Percentiles rank a stretch among this genome's conserved stretches.
Evolutionary conservation across 306 rosid species (phyloP).

Genomic region (Begonia peltatifolia): DNA sequence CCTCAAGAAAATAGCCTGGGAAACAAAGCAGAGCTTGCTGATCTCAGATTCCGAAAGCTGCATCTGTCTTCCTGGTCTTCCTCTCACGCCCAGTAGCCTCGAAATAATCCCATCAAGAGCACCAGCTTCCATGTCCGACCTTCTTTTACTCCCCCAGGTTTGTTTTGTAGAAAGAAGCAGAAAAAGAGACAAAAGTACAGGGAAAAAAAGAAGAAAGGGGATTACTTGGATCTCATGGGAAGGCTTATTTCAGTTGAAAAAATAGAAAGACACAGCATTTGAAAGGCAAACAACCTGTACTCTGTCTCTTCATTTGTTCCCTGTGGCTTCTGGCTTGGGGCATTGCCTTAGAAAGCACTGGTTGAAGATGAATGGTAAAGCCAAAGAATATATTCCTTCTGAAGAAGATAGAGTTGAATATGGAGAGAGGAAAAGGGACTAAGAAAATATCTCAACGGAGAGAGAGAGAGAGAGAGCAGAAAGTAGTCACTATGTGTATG

Average conservation of each 20-base stretch:
- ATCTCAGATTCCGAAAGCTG: slow-evolving; percentile 66
- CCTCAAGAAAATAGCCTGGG: slow-evolving; percentile 48
- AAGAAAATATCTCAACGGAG: not conserved
- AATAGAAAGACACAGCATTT: not conserved
- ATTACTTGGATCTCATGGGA: slow-evolving; percentile 10
- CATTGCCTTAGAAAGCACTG: slow-evolving; percentile 20
- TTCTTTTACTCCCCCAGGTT: slow-evolving; percentile 1
- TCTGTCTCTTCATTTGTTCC: not conserved
- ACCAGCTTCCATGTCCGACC: slow-evolving; percentile 37
- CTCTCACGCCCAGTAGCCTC: slow-evolving; percentile 56
- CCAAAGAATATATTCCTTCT: slow-evolving; percentile 2
- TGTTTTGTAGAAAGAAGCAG: slow-evolving; percentile 8
- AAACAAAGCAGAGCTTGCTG: slow-evolving; percentile 56
- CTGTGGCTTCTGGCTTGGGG: not conserved
- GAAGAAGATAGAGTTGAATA: slow-evolving; percentile 1
- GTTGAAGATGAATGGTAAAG: slow-evolving; percentile 21
- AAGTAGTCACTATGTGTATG: no score
- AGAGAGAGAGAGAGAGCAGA: not conserved
- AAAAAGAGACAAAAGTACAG: slow-evolving; percentile 9
- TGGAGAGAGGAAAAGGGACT: not conserved
- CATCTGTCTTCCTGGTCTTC: slow-evolving; percentile 53
- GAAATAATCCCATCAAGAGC: slow-evolving; percentile 53
- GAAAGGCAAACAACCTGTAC: no score
- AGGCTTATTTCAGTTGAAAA: slow-evolving; percentile 7
- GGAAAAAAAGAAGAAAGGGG: slow-evolving; percentile 11